A percentile compares a stretch with the other conserved stretches of the same genome.
Evolutionary conservation across 2,329 filamentous ascomycete genomes (phyloP).

Genomic region (Massarina eburnea): DNA sequence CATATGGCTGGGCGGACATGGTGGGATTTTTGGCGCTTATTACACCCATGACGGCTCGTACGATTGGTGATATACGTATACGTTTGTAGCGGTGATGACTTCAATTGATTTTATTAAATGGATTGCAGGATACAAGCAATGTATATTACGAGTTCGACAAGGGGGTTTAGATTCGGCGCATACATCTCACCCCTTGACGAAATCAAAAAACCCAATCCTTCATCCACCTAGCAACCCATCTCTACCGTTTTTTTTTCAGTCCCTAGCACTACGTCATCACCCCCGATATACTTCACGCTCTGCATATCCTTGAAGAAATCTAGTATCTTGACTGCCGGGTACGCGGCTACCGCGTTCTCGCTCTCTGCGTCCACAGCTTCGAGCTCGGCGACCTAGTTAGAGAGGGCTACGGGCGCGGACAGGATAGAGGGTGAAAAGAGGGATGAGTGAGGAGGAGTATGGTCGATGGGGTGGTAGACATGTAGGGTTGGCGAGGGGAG

Average conservation of each 20-base stretch:
- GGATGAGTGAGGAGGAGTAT: constrained; percentile 3
- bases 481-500: constrained; percentile 1
- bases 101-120: no score
- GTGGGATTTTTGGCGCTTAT: no score
- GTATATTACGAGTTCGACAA: no score
- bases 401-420: constrained; percentile 2
- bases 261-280: not conserved
- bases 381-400: constrained; percentile 9
- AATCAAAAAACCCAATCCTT: not conserved
- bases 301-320: constrained; percentile 15
- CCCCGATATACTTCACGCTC: constrained; percentile 2
- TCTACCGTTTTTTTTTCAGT: not conserved
- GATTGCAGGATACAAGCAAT: no score
- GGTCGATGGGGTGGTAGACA: constrained; percentile 13
- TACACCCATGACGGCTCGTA: no score
- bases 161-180: no score
- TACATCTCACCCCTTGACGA: not conserved
- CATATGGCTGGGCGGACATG: no score
- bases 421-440: not conserved
- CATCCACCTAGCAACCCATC: constrained; percentile 4
- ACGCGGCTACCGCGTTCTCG: constrained; percentile 4
- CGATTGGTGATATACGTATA: no score
- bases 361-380: constrained; percentile 4
- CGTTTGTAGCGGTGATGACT: no score
- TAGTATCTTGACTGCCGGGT: constrained; percentile 14